phyloP scores from a whole-genome alignment of 495 filamentous ascomycete species.

The Rhypophila decipiens region DNA sequence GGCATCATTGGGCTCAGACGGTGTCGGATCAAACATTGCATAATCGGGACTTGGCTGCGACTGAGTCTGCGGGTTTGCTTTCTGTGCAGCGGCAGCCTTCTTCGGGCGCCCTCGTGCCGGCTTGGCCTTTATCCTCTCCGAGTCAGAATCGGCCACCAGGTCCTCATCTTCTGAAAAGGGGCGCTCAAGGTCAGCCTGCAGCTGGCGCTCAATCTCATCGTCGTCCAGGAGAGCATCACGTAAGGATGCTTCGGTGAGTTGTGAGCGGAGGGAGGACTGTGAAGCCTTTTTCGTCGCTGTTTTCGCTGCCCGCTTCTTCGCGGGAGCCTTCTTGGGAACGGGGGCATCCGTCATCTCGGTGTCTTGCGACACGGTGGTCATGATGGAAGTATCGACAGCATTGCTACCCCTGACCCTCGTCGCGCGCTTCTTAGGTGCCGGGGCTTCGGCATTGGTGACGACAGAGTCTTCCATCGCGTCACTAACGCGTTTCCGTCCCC shows the following conservation, averaged over 20 bases:
- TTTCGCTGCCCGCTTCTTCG: conserved; percentile 30
- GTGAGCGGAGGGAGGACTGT: conserved; percentile 36
- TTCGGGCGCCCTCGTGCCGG: conserved; percentile 31
- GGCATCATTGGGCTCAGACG: conserved; percentile 37
- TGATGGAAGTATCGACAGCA: conserved; percentile 15
- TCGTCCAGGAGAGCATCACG: conserved; percentile 44
- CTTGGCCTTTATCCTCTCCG: conserved; percentile 24
- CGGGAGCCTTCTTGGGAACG: conserved; percentile 17
- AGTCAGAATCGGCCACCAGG: conserved; percentile 28
- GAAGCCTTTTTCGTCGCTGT: conserved; percentile 50
- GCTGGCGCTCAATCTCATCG: conserved; percentile 61
- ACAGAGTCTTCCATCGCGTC: conserved; percentile 48
- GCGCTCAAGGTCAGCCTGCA: conserved; percentile 61
- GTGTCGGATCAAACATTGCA: conserved; percentile 40
- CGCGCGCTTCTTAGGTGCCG: conserved; percentile 61
- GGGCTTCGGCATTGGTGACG: conserved; percentile 36
- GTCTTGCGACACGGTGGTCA: conserved; percentile 21
- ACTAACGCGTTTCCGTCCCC: conserved; percentile 61
- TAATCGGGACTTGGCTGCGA: conserved; percentile 22
- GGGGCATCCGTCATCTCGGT: conserved; percentile 28
- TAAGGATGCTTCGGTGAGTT: conserved; percentile 30
- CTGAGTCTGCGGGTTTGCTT: conserved; percentile 31
- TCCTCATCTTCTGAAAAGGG: conserved; percentile 52
- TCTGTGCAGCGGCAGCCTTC: conserved; percentile 21
- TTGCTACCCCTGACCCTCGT: conserved; percentile 42